Conservation (phyloP, 768 basidiomycete genomes). For the Leccinellum rugosiceps region DNA sequence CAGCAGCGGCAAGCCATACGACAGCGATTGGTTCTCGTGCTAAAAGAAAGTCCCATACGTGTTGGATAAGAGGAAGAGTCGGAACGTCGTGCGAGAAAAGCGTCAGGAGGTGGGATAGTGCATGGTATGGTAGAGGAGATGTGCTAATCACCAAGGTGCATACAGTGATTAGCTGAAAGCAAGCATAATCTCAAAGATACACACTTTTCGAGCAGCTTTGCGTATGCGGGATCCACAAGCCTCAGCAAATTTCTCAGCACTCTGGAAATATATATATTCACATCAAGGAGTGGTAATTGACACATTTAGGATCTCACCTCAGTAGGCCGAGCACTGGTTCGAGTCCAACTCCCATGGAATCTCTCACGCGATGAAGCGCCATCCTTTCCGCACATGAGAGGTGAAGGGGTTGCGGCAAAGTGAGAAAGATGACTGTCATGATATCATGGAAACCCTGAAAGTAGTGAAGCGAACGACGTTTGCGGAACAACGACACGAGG, state of each 20-base stretch:
- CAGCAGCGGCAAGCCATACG: constrained; percentile 82
- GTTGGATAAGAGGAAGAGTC: constrained; percentile 83
- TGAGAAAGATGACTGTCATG: constrained; percentile 76
- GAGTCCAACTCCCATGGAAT: constrained; percentile 83
- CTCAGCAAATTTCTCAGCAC: constrained; percentile 71
- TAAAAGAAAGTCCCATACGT: constrained; percentile 88
- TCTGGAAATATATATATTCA: constrained; percentile 34
- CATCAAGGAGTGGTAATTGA: neutral
- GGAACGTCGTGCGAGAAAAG: constrained; percentile 92
- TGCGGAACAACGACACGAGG: constrained; percentile 72
- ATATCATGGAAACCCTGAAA: constrained; percentile 96
- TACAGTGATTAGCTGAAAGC: neutral
- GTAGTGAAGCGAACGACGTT: constrained; percentile 70
- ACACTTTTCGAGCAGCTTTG: constrained; percentile 65
- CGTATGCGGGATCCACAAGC: constrained; percentile 66
- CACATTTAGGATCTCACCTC: constrained; percentile 39
- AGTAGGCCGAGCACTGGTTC: constrained; percentile 84
- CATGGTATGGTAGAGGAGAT: constrained; percentile 83
- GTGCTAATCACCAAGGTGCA: constrained; percentile 38
- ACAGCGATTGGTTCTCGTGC: constrained; percentile 76
- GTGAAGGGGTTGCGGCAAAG: constrained; percentile 59
- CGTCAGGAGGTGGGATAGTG: constrained; percentile 85
- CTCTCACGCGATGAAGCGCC: constrained; percentile 50
- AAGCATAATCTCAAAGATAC: constrained; percentile 15
- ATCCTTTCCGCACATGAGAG: constrained; percentile 46